Evolutionary conservation across 768 basidiomycete genomes (phyloP).

Genomic region (Psilocybe cyanescens): DNA sequence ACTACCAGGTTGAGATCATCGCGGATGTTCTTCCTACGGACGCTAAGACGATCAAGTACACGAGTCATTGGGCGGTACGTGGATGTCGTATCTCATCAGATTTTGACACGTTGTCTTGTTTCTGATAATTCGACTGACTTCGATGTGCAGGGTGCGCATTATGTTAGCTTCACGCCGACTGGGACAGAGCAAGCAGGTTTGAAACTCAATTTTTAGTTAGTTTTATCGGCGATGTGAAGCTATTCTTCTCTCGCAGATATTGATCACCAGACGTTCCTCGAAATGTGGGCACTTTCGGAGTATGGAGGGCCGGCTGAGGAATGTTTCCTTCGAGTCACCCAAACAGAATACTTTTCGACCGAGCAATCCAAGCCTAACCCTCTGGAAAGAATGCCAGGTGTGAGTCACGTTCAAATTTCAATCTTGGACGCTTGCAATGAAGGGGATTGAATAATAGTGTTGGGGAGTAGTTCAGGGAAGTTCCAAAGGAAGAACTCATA

Average conservation of each 20-base stretch:
- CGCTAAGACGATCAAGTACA: constrained; percentile 66
- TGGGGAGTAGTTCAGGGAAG: constrained; percentile 26
- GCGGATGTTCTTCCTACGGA: constrained; percentile 75
- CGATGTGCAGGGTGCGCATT: constrained; percentile 70
- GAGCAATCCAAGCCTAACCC: constrained; percentile 38
- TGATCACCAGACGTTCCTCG: constrained; percentile 70
- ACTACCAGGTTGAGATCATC: constrained; percentile 67
- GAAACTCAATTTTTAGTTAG: neutral
- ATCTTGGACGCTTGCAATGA: neutral
- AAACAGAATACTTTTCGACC: constrained; percentile 61
- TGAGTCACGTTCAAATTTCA: constrained; percentile 27
- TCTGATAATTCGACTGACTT: neutral
- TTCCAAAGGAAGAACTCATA: constrained; percentile 45
- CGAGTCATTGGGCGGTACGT: constrained; percentile 83
- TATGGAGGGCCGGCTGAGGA: constrained; percentile 55
- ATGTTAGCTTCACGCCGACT: constrained; percentile 61
- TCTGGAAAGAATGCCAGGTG: constrained; percentile 56
- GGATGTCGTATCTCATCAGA: neutral
- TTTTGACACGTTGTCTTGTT: neutral
- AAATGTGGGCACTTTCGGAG: constrained; percentile 71
- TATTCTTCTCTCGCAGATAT: constrained; percentile 47
- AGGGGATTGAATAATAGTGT: too few relatives aligned
- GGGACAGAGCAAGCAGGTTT: constrained; percentile 50
- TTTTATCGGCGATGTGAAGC: neutral
- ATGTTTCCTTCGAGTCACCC: constrained; percentile 65